Evolutionary conservation across 805 yeast species (phyloP), one percentile per base, ranked within the genome.

Genomic region (Nakazawaea ishiwadae): DNA sequence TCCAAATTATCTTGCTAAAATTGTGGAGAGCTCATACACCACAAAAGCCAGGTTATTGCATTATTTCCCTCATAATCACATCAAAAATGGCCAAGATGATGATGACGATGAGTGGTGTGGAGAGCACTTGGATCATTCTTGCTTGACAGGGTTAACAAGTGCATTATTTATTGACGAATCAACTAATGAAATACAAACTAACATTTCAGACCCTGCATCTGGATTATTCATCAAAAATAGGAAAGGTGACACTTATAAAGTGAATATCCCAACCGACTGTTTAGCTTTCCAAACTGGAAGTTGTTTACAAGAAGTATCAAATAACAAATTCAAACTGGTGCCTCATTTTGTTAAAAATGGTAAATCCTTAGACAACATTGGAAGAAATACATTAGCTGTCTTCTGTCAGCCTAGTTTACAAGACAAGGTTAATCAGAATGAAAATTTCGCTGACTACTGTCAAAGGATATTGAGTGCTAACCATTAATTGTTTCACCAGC

Each of bases 231-330:
- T 78, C 37, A 63, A 65, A 18, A 63, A 68, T 51, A 59, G 83
- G 19, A 53, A 52, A 7, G 72, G 74, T 9, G 54, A 60, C 3
- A 52, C 64, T 5, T 72, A 71, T 15, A 69, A 75, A 45, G 79
- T 77, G n/a, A 53, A 58, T 19, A 77, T 78, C 26, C 83, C 84
- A 0, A 46, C 51, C 4, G 74, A 77, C 46, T 73, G 79, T 49
- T 51, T 78, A 18, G 83, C 81, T 1, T 78, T 78, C 53, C 83
- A 78, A 51, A 75, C 81, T 2, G 84, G 84, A 2, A 63, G 75
- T 6, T 75, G 81, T 1, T 58, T 78, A 21, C 70, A 76, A 49
- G 75, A 68, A 37, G 68, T 77, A 14, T 69, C 79, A 1, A 46
- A 55, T n/a, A 66, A 67, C 15, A 56, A 57, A 21, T 75, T 78